These are phyloP conservation scores for Pseudisothecium myosuroides DNA, from an alignment of 225 moss, liverwort and hornwort genomes.

Conservation along the genomic window DNA sequence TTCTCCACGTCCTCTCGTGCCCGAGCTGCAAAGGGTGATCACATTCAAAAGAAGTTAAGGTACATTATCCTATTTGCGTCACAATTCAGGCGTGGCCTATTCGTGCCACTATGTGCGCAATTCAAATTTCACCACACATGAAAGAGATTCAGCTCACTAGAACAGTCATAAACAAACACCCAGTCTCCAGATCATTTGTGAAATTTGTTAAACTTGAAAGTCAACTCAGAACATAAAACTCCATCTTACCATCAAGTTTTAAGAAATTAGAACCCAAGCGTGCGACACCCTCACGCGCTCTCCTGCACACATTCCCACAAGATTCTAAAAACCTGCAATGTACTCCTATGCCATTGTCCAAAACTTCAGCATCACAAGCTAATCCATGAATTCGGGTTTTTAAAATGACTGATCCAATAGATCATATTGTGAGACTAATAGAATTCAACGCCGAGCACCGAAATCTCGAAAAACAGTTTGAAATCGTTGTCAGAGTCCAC, in stretches of 20 bases:
- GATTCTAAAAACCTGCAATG: background rate
- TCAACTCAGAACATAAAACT: background rate
- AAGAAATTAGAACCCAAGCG: slow-evolving; percentile 56
- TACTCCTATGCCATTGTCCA: background rate
- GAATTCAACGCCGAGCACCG: background rate
- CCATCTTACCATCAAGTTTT: slow-evolving; percentile 66
- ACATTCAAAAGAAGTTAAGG: background rate
- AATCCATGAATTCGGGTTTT: background rate
- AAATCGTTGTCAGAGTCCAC: background rate
- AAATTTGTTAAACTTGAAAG: background rate
- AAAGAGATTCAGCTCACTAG: background rate
- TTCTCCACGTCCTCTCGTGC: slow-evolving; percentile 79
- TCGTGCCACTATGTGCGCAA: background rate
- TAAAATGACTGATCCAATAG: background rate
- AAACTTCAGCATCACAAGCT: background rate
- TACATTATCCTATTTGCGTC: background rate
- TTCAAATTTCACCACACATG: background rate
- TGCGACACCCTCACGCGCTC: slow-evolving; percentile 61
- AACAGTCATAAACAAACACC: background rate
- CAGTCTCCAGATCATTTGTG: background rate
- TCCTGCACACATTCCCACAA: slow-evolving; percentile 30
- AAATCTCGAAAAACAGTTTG: background rate
- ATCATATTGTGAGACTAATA: background rate
- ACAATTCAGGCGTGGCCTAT: background rate
- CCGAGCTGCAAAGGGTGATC: slow-evolving; percentile 42